These are phyloP conservation scores for Heliosperma pusillum DNA, from an alignment of 148 eudicot species.

Conservation along the genomic window DNA sequence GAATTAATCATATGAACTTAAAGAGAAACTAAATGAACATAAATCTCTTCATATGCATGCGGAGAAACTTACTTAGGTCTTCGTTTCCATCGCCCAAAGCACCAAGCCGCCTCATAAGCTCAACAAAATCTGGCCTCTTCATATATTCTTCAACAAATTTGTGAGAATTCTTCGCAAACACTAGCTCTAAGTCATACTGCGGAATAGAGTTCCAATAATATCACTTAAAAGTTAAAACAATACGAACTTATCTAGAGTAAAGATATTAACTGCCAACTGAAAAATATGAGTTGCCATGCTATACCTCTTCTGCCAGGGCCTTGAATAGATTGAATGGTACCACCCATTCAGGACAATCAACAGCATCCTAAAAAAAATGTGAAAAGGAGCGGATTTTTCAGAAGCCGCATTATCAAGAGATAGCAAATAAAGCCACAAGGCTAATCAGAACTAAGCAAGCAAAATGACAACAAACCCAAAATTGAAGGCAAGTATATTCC, in stretches of 20 bases:
- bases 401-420: not conserved
- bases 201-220: slow-evolving; percentile 3
- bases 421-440: no score
- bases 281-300: slow-evolving; percentile 1
- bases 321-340: slow-evolving; percentile 88
- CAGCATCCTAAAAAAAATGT: slow-evolving; percentile 66
- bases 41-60: not conserved
- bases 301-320: slow-evolving; percentile 90
- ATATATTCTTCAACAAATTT: slow-evolving; percentile 80
- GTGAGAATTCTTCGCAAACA: slow-evolving; percentile 85
- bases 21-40: not conserved
- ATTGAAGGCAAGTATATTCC: no score
- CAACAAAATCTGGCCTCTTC: slow-evolving; percentile 77
- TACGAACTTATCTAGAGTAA: no score
- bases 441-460: no score
- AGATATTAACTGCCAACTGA: not conserved
- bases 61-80: slow-evolving; percentile 61
- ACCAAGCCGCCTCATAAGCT: slow-evolving; percentile 91
- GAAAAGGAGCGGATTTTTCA: not conserved
- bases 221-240: no score
- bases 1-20: not conserved
- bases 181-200: slow-evolving; percentile 92
- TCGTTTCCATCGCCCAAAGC: slow-evolving; percentile 91
- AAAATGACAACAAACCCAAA: no score
- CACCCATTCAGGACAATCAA: slow-evolving; percentile 99